A percentile compares a stretch with the other conserved stretches of the same genome.
Evolutionary conservation across 441 rosid genomes (phyloP).

Genomic region (Adansonia rubrostipa): DNA sequence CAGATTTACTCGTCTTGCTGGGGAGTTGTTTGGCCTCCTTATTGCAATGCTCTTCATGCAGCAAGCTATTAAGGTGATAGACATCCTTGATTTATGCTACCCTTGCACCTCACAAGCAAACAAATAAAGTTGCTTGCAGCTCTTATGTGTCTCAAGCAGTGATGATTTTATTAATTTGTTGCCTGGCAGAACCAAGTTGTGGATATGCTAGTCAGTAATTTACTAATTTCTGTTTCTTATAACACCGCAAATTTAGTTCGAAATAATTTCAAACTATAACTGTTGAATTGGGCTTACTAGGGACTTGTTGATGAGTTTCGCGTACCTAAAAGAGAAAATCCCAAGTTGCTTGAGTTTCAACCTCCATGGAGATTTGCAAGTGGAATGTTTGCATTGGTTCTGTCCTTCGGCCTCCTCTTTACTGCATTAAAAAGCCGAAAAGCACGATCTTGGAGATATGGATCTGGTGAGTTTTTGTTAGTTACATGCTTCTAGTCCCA

Average conservation of each 20-base stretch:
- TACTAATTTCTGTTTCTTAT: background rate
- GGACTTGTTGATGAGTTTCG: slow-evolving; percentile 68
- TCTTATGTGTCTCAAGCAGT: background rate
- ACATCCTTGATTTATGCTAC: background rate
- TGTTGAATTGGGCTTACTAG: slow-evolving; percentile 34
- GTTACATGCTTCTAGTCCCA: slow-evolving; percentile 14
- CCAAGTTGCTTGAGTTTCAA: slow-evolving; percentile 48
- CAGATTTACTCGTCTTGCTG: slow-evolving; percentile 73
- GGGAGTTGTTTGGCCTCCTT: slow-evolving; percentile 71
- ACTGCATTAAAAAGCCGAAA: slow-evolving; percentile 65
- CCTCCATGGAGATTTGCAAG: slow-evolving; percentile 72
- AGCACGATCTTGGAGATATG: slow-evolving; percentile 70
- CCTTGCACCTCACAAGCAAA: background rate
- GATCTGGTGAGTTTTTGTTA: slow-evolving; percentile 50
- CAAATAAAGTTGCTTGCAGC: background rate
- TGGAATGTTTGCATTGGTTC: slow-evolving; percentile 68
- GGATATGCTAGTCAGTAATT: background rate
- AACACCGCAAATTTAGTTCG: background rate
- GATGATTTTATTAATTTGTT: background rate
- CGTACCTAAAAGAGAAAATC: slow-evolving; percentile 60
- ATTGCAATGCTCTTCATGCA: slow-evolving; percentile 80
- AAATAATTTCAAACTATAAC: slow-evolving; percentile 4
- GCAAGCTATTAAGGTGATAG: slow-evolving; percentile 63
- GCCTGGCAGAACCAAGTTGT: background rate
- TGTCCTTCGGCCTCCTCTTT: slow-evolving; percentile 62